Evolutionary conservation across 345 rosid species (phyloP).

Genomic region (Turritis glabra): DNA sequence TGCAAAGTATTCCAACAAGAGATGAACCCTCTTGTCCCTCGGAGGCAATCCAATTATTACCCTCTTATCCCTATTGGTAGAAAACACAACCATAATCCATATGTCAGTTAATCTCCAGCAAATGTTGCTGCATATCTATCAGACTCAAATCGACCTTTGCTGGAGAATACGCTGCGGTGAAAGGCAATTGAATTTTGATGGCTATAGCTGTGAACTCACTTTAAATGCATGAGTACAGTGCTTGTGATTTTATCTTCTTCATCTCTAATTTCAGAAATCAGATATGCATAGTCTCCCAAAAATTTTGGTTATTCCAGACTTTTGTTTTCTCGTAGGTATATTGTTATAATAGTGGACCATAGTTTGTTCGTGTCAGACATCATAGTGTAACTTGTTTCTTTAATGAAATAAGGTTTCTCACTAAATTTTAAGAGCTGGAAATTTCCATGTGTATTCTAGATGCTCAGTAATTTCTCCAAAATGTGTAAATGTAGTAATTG

Average conservation of each 20-base stretch:
- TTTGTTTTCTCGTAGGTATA: not conserved
- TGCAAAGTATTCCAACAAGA: not conserved
- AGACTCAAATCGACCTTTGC: not conserved
- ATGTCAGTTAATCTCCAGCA: not conserved
- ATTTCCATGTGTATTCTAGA: not conserved
- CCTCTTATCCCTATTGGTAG: not conserved
- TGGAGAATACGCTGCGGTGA: not conserved
- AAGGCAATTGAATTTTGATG: not conserved
- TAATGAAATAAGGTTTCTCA: not conserved
- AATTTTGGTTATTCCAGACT: not conserved
- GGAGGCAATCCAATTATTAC: not conserved
- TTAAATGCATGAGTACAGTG: not conserved
- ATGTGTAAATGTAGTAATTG: not conserved
- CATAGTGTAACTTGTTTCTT: not conserved
- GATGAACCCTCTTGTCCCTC: not conserved
- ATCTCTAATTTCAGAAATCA: not conserved
- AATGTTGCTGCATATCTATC: not conserved
- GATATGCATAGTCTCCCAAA: not conserved
- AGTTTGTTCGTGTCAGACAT: not conserved
- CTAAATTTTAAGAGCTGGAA: not conserved
- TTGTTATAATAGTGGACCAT: not conserved
- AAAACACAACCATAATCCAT: not conserved
- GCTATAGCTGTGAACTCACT: not conserved
- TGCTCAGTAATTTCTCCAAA: slow-evolving; percentile 2
- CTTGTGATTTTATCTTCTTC: not conserved